These are phyloP conservation scores for Pyrus betulifolia DNA, from an alignment of 306 rosid species.

Conservation along the genomic window DNA sequence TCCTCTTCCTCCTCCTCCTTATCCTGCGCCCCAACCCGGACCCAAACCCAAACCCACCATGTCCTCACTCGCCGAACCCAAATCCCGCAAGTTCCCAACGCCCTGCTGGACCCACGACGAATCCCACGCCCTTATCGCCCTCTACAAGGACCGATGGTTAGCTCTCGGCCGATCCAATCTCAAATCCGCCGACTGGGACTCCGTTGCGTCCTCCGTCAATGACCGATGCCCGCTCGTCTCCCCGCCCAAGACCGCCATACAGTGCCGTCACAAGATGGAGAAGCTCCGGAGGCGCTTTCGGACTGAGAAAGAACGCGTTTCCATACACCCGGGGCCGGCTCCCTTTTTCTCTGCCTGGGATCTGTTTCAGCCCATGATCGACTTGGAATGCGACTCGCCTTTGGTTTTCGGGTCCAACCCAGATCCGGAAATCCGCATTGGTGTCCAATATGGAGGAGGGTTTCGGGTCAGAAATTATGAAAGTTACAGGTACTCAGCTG, in stretches of 20 bases:
- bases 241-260: conserved; percentile 62
- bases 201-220: conserved; percentile 51
- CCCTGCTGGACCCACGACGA: conserved; percentile 72
- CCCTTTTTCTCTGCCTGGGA: conserved; percentile 48
- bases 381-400: conserved; percentile 36
- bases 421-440: not conserved
- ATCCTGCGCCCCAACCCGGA: not conserved
- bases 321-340: conserved; percentile 20
- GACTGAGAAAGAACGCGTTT: conserved; percentile 55
- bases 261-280: conserved; percentile 87
- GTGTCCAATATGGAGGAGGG: not conserved
- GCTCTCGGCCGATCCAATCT: conserved; percentile 68
- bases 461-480: not conserved
- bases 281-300: conserved; percentile 70
- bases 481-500: not conserved
- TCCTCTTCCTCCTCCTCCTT: not conserved
- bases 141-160: conserved; percentile 50
- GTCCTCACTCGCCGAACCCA: conserved; percentile 13
- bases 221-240: conserved; percentile 41
- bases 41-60: not conserved
- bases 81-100: conserved; percentile 47
- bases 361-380: conserved; percentile 52
- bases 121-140: conserved; percentile 49
- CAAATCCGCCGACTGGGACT: conserved; percentile 68
- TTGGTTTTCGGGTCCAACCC: conserved; percentile 13